phyloP scores from a whole-genome alignment of 2,329 filamentous ascomycete species.

The Paramyrothecium sp. region DNA sequence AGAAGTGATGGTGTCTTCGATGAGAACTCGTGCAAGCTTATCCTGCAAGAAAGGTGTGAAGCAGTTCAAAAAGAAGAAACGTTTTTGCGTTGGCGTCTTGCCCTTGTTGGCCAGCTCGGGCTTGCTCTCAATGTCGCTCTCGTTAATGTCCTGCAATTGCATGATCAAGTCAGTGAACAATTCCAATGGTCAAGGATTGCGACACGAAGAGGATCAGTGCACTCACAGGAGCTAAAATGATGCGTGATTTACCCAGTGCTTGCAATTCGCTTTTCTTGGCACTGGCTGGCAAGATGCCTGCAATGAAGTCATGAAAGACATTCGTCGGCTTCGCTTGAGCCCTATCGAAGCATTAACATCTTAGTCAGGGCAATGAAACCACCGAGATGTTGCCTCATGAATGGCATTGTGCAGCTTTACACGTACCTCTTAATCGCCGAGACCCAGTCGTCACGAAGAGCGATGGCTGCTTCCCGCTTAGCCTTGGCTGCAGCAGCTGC shows the following conservation, averaged over 20 bases:
- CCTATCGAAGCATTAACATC: no score
- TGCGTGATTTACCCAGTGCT: background rate
- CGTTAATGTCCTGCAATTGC: background rate
- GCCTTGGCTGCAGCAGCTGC: background rate
- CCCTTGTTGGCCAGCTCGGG: background rate
- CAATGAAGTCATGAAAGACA: background rate
- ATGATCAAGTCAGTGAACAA: background rate
- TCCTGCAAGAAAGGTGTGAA: background rate
- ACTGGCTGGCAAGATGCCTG: background rate
- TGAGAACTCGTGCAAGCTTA: background rate
- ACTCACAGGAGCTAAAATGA: background rate
- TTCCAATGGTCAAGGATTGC: background rate
- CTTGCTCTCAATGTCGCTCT: background rate
- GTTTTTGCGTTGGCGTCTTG: background rate
- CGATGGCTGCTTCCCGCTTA: background rate
- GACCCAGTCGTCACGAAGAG: background rate
- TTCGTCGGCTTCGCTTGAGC: background rate
- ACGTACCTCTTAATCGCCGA: background rate
- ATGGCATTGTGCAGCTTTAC: no score
- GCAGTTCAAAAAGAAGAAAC: background rate
- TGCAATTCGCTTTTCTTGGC: background rate
- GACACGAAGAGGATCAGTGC: no score
- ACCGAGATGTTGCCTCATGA: no score
- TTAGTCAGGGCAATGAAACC: no score
- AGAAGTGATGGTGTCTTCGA: background rate